phyloP scores from a whole-genome alignment of 441 rosid species.

The Mallotus japonicus region DNA sequence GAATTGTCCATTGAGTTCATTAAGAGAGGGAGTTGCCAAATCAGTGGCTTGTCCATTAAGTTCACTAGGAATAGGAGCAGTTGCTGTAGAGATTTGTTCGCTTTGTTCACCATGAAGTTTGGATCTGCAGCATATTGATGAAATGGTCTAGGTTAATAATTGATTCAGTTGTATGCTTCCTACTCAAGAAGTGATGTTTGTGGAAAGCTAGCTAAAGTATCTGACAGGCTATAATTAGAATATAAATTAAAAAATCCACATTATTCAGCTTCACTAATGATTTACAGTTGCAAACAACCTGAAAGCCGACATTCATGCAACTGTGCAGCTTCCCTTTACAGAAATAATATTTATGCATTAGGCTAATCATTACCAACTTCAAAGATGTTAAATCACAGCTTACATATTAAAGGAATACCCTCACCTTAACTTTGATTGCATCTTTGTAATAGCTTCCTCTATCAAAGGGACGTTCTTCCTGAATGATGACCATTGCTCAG shows the following conservation, averaged over 20 bases:
- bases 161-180: conserved; percentile 9
- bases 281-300: not conserved
- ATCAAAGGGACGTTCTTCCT: conserved; percentile 51
- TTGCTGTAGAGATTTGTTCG: conserved; percentile 31
- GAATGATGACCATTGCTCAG: conserved; percentile 55
- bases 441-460: conserved; percentile 50
- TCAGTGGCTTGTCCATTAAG: conserved; percentile 31
- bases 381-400: conserved; percentile 8
- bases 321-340: conserved; percentile 4
- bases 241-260: conserved; percentile 1
- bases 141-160: conserved; percentile 21
- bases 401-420: conserved; percentile 12
- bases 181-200: not conserved
- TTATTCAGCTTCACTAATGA: not conserved
- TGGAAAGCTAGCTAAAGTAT: not conserved
- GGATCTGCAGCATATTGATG: conserved; percentile 37
- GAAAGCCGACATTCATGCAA: conserved; percentile 4
- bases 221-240: not conserved
- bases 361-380: not conserved
- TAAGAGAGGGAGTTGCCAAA: conserved; percentile 15
- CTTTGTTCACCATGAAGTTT: conserved; percentile 29
- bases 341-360: not conserved
- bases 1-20: conserved; percentile 31
- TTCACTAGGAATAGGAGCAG: conserved; percentile 24
- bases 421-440: conserved; percentile 59